phyloP scores from a whole-genome alignment of 2,329 filamentous ascomycete species.

The Emydomyces testavorans region DNA sequence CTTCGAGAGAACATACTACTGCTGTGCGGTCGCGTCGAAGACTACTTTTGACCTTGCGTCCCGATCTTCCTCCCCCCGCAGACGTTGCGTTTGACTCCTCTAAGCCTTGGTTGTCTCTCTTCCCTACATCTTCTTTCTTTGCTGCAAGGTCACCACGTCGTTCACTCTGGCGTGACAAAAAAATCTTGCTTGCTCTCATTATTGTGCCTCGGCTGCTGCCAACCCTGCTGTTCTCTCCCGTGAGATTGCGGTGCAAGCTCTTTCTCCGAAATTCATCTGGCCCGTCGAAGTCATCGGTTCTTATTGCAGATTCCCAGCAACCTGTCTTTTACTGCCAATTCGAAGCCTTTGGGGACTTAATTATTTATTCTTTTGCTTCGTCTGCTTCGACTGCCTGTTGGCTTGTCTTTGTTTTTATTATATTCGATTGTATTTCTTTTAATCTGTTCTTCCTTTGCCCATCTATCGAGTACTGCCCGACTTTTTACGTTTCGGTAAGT shows the following conservation, averaged over 20 bases:
- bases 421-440: slow-evolving; percentile 15
- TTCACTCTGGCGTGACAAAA: too few relatives aligned
- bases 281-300: slow-evolving; percentile 1
- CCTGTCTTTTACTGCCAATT: neutral
- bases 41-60: too few relatives aligned
- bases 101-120: neutral
- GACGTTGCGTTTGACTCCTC: neutral
- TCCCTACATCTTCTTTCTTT: neutral
- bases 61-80: neutral
- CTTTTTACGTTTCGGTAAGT: neutral
- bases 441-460: slow-evolving; percentile 13
- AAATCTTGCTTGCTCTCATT: too few relatives aligned
- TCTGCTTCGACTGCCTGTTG: neutral
- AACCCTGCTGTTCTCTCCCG: slow-evolving; percentile 11
- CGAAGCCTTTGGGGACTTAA: neutral
- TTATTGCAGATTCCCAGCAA: neutral
- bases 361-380: neutral
- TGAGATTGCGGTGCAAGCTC: slow-evolving; percentile 17
- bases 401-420: neutral
- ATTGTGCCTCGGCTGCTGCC: slow-evolving; percentile 4
- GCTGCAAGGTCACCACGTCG: too few relatives aligned
- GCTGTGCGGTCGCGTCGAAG: slow-evolving; percentile 2
- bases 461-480: neutral
- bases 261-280: neutral
- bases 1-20: slow-evolving; percentile 11